Evolutionary conservation across 2,329 filamentous ascomycete genomes (phyloP), one percentile per base, ranked within the genome.

Genomic region (Bipolaris sorokiniana): DNA sequence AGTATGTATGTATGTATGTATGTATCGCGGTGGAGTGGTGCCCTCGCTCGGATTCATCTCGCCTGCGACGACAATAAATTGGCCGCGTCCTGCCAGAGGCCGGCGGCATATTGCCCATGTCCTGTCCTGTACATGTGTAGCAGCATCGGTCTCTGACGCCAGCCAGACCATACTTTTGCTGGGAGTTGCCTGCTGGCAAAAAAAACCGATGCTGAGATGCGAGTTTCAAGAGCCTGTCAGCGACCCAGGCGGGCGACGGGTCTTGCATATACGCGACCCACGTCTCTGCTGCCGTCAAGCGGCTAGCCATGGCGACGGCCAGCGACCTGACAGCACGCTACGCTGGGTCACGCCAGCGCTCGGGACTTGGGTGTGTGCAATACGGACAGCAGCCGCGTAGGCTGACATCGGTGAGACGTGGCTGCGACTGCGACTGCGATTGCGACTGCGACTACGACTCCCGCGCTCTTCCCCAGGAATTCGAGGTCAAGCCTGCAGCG

Each of bases 161-260:
- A 26, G 51, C 48, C 42, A 58, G 49, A 58, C 58, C 26, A 28
- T 1, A 3, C 52, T 56, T 23, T 3, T 16, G 37, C 28, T 40
- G 51, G 53, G 56, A 47, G 54, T 53, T 47, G 48, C 49, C 50
- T 52, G 45, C 45, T 45, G 42, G 36, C 52, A 36, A 37, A 49
- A n/a, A n/a, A 7, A 16, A 28, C 28, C 18, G 26, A n/a, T 41
- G 42, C 41, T 58, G 66, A 69, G 64, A 68, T 61, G 38, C 18
- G 61, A 65, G 67, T 64, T 63, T 67, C 67, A 68, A 61, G 56
- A 63, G 48, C 53, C 60, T 62, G 59, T 61, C 51, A 36, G 58
- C 55, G 62, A 54, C 54, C 54, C 42, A 38, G 65, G 60, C 62
- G 57, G 52, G 46, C 51, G 51, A 45, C 47, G 59, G 57, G 62